Conservation (phyloP, 495 filamentous ascomycete genomes). For the Penicillium manginii region DNA sequence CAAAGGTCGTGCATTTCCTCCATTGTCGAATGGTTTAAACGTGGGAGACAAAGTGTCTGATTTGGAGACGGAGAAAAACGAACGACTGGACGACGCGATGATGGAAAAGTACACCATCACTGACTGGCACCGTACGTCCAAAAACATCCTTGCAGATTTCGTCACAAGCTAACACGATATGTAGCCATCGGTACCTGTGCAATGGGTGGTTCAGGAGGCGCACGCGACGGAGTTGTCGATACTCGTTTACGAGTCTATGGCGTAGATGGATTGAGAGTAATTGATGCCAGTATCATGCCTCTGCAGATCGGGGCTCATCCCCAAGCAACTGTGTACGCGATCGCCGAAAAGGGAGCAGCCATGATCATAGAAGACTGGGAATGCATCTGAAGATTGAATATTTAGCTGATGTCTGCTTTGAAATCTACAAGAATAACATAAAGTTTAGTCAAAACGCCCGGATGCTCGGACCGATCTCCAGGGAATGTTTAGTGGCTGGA, state of each 20-base stretch:
- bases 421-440: too few species aligned
- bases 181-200: slow-evolving; percentile 53
- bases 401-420: too few species aligned
- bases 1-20: slow-evolving; percentile 40
- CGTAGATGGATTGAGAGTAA: slow-evolving; percentile 51
- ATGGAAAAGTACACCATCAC: slow-evolving; percentile 39
- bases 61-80: neutral
- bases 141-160: neutral
- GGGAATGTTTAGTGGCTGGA: neutral
- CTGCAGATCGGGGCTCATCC: slow-evolving; percentile 54
- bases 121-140: slow-evolving; percentile 43
- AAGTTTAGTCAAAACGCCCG: neutral
- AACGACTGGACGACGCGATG: neutral
- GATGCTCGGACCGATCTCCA: neutral
- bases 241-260: slow-evolving; percentile 51
- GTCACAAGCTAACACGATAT: slow-evolving; percentile 11
- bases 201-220: slow-evolving; percentile 46
- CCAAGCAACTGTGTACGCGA: slow-evolving; percentile 57
- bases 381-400: neutral
- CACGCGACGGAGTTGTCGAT: slow-evolving; percentile 51
- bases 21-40: slow-evolving; percentile 15
- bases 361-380: slow-evolving; percentile 44
- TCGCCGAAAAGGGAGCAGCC: slow-evolving; percentile 54
- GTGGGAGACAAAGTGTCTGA: slow-evolving; percentile 22
- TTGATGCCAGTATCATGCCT: slow-evolving; percentile 60